Evolutionary conservation across 305 asterid species (phyloP), one percentile per base, ranked within the genome.

Genomic region (Fraxinus angustifolia): DNA sequence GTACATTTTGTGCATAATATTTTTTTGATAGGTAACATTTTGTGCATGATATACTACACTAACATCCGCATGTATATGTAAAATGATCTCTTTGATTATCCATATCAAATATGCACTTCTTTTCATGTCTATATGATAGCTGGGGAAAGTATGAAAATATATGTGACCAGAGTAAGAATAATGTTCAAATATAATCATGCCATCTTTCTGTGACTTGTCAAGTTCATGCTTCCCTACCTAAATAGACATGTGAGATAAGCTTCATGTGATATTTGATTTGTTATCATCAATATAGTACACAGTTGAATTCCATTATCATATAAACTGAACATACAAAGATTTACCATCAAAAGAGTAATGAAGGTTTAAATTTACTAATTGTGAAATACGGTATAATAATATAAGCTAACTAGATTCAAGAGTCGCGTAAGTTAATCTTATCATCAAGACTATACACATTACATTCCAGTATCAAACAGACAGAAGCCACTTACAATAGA

Each of bases 161-260:
- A 78, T 14, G 68, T 23, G 21, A 67, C 60, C 75, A 81, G 79
- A 33, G 26, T 11, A 53, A 53, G 11, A 53, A 53, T 53, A 17
- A 53, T 53, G 65, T 17, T 53, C 65, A 17, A 17, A 53, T 53
- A 53, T 74, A 76, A 75, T 81, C 76, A 84, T 68, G 16, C 11
- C 2, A 30, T 31, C 79, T 78, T 42, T 19, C 17, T 76, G 33
- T 8, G 50, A 71, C 72, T 40, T 38, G 16, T 73, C 16, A 34
- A 73, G 75, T 65, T 16, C 23, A 31, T 35, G 35, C 70, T 73
- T 4, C 10, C 34, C 72, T 75, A 71, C 40, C 50, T 68, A 68
- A 34, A 26, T 68, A 68, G 19, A 68, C 21, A 68, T 26, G 74
- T 68, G 31, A 12, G 36, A 68, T 68, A 28, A 26, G 23, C 31